Evolutionary conservation across 257 asterid genomes (phyloP), one percentile per base, ranked within the genome.

Genomic region (Primulina huaijiensis): DNA sequence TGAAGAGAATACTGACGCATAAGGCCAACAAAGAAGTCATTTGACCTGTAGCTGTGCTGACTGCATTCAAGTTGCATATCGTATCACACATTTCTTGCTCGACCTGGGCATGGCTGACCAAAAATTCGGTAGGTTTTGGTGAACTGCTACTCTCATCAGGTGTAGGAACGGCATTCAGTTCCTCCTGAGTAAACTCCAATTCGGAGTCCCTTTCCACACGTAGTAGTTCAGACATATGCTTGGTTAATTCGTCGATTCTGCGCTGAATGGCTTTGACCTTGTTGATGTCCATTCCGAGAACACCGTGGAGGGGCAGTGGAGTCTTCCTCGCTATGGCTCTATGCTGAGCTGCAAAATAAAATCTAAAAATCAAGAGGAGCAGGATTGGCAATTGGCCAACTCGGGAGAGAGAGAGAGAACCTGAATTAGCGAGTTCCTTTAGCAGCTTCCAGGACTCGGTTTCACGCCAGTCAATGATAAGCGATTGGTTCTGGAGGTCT

Each of bases 31-130:
- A n/a, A 70, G 31, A 71, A 77, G 69, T 59, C 60, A 70, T 33
- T 17, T 57, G 43, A 84, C 98, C 98, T 75, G 81, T 92, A 71
- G 88, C 87, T 19, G 98, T 84, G 91, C 97, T 90, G 82, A 90
- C 85, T 53, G 97, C 98, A 60, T 77, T 82, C 65, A 92, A 81
- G 78, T 92, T 92, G 92, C 97, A 92, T 64, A 92, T 88, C 64
- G 98, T 92, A 76, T 92, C 98, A 71, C 98, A 92, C 38, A 88
- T 90, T 79, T 92, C 98, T 79, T 90, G 98, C 84, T 92, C 97
- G 14, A 84, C 80, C 82, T 90, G 97, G 7, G 85, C 82, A 82
- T 92, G 98, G 84, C 93, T 87, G 65, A 90, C 98, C 86, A 92
- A 81, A 75, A 88, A 92, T 14, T 92, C 98, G 61, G 79, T 84